Evolutionary conservation across 495 filamentous ascomycete genomes (phyloP).

Genomic region (Glarea lozoyensis): DNA sequence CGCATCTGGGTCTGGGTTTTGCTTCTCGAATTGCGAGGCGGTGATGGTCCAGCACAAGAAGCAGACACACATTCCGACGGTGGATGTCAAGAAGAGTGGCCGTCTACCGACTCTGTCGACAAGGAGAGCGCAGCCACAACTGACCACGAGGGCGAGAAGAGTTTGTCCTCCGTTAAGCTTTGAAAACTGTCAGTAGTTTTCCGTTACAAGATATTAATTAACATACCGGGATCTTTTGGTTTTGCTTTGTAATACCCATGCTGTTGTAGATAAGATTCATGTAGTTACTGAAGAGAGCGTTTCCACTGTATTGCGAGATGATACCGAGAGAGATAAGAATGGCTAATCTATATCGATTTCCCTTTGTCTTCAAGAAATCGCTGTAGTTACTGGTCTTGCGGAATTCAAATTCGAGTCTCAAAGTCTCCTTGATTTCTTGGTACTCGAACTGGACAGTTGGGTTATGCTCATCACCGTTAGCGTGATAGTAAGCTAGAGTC

Average conservation of each 20-base stretch:
- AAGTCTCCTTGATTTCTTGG: conserved; percentile 35
- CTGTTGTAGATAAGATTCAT: conserved; percentile 42
- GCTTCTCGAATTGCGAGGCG: conserved; percentile 12
- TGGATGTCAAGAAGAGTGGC: conserved; percentile 21
- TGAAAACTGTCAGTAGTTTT: conserved; percentile 2
- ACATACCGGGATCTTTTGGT: conserved; percentile 43
- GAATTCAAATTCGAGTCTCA: conserved; percentile 39
- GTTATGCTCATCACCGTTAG: conserved; percentile 29
- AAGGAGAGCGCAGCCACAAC: conserved; percentile 24
- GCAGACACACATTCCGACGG: conserved; percentile 17
- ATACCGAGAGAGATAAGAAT: conserved; percentile 51
- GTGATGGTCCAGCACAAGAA: conserved; percentile 22
- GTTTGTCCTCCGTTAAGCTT: conserved; percentile 24
- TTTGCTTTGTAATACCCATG: conserved; percentile 40
- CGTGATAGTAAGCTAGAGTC: conserved; percentile 29
- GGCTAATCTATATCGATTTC: conserved; percentile 55
- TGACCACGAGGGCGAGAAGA: conserved; percentile 11
- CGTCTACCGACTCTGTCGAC: conserved; percentile 23
- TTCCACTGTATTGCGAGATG: conserved; percentile 63
- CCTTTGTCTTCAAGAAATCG: conserved; percentile 33
- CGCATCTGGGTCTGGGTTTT: background rate
- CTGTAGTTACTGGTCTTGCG: conserved; percentile 33
- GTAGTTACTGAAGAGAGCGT: conserved; percentile 55
- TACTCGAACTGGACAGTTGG: conserved; percentile 30
- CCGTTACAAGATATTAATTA: background rate